A percentile compares a stretch with the other conserved stretches of the same genome.
These are phyloP conservation scores for Colletotrichum orbiculare DNA, from an alignment of 2,329 filamentous ascomycete species.

Conservation along the genomic window DNA sequence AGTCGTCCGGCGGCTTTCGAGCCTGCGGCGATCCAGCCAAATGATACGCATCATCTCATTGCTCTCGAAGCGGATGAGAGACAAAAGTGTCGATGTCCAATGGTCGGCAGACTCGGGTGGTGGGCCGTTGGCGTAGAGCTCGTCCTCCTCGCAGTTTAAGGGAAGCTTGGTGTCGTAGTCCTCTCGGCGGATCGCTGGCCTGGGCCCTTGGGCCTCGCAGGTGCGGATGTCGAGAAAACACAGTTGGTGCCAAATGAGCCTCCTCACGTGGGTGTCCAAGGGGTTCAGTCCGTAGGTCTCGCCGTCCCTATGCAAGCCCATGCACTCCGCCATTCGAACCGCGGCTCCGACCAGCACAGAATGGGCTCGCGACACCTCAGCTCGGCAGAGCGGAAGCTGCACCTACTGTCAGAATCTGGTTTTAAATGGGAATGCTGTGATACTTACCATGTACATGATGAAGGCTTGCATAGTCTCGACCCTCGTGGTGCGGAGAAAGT, in stretches of 20 bases:
- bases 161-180: slow-evolving; percentile 82
- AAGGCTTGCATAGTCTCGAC: slow-evolving; percentile 82
- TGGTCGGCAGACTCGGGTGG: slow-evolving; percentile 58
- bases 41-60: slow-evolving; percentile 78
- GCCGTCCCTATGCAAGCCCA: slow-evolving; percentile 80
- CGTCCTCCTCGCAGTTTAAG: slow-evolving; percentile 75
- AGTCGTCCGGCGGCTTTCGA: slow-evolving; percentile 70
- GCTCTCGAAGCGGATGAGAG: slow-evolving; percentile 77
- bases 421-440: background rate
- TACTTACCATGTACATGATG: slow-evolving; percentile 77
- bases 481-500: slow-evolving; percentile 75
- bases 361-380: slow-evolving; percentile 78
- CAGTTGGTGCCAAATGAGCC: slow-evolving; percentile 81
- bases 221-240: slow-evolving; percentile 82
- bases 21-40: slow-evolving; percentile 74
- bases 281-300: slow-evolving; percentile 73
- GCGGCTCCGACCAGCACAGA: slow-evolving; percentile 78
- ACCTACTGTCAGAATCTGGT: slow-evolving; percentile 39
- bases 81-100: slow-evolving; percentile 77
- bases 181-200: slow-evolving; percentile 76
- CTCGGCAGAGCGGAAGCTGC: slow-evolving; percentile 76
- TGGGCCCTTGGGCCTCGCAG: slow-evolving; percentile 78
- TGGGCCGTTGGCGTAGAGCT: slow-evolving; percentile 59
- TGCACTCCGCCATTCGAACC: slow-evolving; percentile 80
- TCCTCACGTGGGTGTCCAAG: slow-evolving; percentile 76